Evolutionary conservation across 2,329 filamentous ascomycete genomes (phyloP).

Genomic region (Didymella pinodella): DNA sequence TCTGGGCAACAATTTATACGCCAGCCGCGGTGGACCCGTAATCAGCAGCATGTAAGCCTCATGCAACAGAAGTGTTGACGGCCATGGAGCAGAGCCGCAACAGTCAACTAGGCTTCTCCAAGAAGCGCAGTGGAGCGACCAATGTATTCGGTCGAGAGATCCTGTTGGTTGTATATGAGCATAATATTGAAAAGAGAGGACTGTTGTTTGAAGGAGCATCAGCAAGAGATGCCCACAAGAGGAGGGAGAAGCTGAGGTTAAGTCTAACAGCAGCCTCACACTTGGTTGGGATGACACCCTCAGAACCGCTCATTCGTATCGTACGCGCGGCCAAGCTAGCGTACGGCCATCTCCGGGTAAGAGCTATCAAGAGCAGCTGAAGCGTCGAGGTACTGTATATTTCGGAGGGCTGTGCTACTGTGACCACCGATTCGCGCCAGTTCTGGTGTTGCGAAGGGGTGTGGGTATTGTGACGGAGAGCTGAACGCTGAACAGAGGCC

Average conservation of each 20-base stretch:
- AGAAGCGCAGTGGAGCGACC: neutral
- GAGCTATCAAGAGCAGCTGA: neutral
- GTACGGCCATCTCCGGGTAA: neutral
- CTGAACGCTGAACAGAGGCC: neutral
- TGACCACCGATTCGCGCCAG: neutral
- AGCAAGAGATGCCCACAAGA: neutral
- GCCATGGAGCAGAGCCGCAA: neutral
- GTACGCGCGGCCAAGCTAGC: neutral
- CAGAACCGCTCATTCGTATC: constrained; percentile 11
- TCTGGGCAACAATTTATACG: neutral
- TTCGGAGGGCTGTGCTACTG: neutral
- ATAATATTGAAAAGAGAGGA: neutral
- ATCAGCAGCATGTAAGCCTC: neutral
- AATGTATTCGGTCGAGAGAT: neutral
- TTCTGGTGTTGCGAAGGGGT: neutral
- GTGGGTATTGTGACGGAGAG: neutral
- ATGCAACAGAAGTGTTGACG: neutral
- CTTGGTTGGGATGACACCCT: constrained; percentile 1
- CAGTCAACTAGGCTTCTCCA: neutral
- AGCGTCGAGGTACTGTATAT: neutral
- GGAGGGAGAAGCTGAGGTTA: neutral
- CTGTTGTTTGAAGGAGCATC: neutral
- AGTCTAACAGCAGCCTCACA: neutral
- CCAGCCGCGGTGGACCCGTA: neutral
- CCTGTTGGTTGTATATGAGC: neutral